Percentiles rank a stretch among this genome's conserved stretches.
Conservation (phyloP, 768 basidiomycete genomes). For the Mycena indigotica region DNA sequence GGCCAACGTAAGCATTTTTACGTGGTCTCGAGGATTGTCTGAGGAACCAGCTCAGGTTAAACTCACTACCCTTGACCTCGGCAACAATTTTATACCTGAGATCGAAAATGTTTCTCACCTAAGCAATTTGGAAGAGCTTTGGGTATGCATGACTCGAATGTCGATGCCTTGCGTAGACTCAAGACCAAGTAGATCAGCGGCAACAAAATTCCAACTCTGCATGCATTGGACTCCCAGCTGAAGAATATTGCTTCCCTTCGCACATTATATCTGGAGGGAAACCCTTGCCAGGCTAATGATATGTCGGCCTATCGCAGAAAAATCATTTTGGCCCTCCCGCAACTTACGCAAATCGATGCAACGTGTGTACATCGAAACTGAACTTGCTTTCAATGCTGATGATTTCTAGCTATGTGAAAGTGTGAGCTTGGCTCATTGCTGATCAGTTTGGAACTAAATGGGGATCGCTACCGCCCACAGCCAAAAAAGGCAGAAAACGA, state of each 20-base stretch:
- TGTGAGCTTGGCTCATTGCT: not conserved
- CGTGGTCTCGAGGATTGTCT: no score
- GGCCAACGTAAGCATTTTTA: slow-evolving; percentile 61
- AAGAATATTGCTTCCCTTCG: slow-evolving; percentile 60
- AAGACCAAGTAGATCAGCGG: slow-evolving; percentile 69
- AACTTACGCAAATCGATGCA: slow-evolving; percentile 93
- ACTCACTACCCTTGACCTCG: slow-evolving; percentile 84
- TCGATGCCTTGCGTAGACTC: not conserved
- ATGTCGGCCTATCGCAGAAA: slow-evolving; percentile 83
- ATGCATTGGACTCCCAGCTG: slow-evolving; percentile 68
- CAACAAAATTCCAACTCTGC: slow-evolving; percentile 78
- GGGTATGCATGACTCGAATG: slow-evolving; percentile 56
- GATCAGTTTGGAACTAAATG: not conserved
- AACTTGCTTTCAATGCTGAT: slow-evolving; percentile 3
- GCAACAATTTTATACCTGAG: slow-evolving; percentile 77
- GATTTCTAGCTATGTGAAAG: slow-evolving; percentile 20
- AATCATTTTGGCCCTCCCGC: slow-evolving; percentile 84
- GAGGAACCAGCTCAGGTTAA: no score
- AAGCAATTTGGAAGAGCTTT: slow-evolving; percentile 81
- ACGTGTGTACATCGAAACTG: slow-evolving; percentile 78
- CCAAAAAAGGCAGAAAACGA: no score
- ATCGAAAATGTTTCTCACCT: slow-evolving; percentile 87
- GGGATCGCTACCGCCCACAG: no score
- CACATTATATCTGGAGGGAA: slow-evolving; percentile 94
- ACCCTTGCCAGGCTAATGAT: slow-evolving; percentile 85